Evolutionary conservation across 345 rosid species (phyloP).

Genomic region (Arabis hirsuta): DNA sequence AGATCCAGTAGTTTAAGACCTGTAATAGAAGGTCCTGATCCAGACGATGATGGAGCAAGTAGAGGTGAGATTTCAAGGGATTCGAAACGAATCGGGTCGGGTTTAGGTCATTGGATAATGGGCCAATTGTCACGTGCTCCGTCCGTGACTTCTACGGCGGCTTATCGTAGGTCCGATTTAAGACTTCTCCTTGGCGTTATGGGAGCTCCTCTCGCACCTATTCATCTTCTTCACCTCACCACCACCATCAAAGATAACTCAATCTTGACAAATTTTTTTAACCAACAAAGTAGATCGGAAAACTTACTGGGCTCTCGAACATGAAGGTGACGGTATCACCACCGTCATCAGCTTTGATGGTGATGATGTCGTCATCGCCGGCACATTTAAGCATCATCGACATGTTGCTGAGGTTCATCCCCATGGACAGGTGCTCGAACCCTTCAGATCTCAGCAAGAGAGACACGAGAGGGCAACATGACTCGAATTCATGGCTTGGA

Average conservation of each 20-base stretch:
- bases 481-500: no score
- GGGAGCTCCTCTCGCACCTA: constrained; percentile 94
- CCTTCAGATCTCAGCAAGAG: no score
- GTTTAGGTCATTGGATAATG: constrained; percentile 75
- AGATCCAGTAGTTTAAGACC: constrained; percentile 76
- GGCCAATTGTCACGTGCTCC: constrained; percentile 49
- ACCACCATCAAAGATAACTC: constrained; percentile 77
- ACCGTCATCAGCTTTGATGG: no score
- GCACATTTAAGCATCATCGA: no score
- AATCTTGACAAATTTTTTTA: no score
- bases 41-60: constrained; percentile 46
- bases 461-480: no score
- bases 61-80: constrained; percentile 40
- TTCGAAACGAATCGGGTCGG: constrained; percentile 57
- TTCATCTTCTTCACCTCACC: constrained; percentile 61
- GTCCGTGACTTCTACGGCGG: constrained; percentile 45
- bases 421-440: no score
- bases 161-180: constrained; percentile 72
- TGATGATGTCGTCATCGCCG: no score
- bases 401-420: no score
- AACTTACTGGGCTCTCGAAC: no score
- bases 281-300: no score
- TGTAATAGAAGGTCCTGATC: constrained; percentile 72
- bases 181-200: constrained; percentile 81
- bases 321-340: no score